Conservation (phyloP, 1,284 basidiomycete genomes). For the Laetiporus sulphureus region DNA sequence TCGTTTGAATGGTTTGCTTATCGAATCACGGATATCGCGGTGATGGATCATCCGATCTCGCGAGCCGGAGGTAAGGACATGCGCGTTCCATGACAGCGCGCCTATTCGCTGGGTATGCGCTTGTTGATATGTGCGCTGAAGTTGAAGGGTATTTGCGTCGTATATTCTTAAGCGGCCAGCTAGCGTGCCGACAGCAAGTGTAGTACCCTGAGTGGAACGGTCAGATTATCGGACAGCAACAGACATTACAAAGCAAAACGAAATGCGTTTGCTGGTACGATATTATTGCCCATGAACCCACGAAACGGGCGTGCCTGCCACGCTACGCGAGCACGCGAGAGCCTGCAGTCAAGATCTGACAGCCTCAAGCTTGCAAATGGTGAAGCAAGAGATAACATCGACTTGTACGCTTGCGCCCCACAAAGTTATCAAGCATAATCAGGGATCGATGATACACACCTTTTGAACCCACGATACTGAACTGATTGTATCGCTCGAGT, state of each 20-base stretch:
- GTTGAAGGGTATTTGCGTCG: constrained; percentile 78
- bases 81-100: constrained; percentile 89
- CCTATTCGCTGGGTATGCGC: constrained; percentile 91
- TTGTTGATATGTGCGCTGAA: constrained; percentile 80
- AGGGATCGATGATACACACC: constrained; percentile 38
- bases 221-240: background rate
- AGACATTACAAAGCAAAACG: too few relatives aligned
- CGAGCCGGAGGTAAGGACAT: constrained; percentile 87
- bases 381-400: too few relatives aligned
- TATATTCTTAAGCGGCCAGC: constrained; percentile 89
- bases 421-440: too few relatives aligned
- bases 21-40: constrained; percentile 80
- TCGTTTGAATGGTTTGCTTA: constrained; percentile 67
- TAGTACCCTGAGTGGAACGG: constrained; percentile 79
- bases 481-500: constrained; percentile 64
- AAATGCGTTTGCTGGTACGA: too few relatives aligned
- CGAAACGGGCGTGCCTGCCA: too few relatives aligned
- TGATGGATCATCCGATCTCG: constrained; percentile 90
- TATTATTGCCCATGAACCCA: too few relatives aligned
- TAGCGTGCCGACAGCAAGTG: constrained; percentile 89
- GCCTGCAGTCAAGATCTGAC: too few relatives aligned
- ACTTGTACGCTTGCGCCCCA: too few relatives aligned
- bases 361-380: too few relatives aligned
- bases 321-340: too few relatives aligned
- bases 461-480: constrained; percentile 91